Evolutionary conservation across 441 rosid genomes (phyloP), one percentile per base, ranked within the genome.

Genomic region (Brassica balearica): DNA sequence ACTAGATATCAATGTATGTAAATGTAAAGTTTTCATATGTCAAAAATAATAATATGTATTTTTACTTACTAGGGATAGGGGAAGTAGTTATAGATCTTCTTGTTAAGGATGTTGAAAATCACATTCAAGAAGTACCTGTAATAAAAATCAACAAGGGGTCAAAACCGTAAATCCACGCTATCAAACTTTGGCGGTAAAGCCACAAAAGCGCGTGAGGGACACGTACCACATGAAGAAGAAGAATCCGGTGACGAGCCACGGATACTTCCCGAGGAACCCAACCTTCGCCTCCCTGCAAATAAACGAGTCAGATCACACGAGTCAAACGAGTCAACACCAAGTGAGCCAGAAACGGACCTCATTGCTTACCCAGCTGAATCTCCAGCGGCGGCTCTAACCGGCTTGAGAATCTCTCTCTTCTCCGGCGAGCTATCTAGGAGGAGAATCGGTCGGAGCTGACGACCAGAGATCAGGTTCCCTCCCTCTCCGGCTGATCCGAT

Each of bases 171-270:
- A 51, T 61, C 65, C 0, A 20, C 8, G 0, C 3, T 59, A 5
- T 23, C 5, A 5, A 3, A 68, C 68, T 38, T 64, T 62, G 70
- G 81, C 76, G 69, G 74, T 66, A 63, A 27, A 41, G 27, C 25
- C 11, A 61, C 19, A 55, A 5, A 29, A 29, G 34, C 34, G 34
- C 34, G 34, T 29, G 34, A 29, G 14, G 1, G 59, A 62, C 53
- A 71, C 89, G 15, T 82, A 94, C 98, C 98, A 94, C 97, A 92
- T 91, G 88, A 94, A 94, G 88, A 94, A 92, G 91, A 94, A 94
- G 80, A 91, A 92, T 0, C 98, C 97, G 65, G 98, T 94, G 65
- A 91, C 87, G 0, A 94, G 86, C 58, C 86, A 87, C 73, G 98
- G 98, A 80, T 90, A 82, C 88, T 84, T 94, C 22, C 82, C 79